Evolutionary conservation across 192 early-diverging fungal species (phyloP), one percentile per base, ranked within the genome.

Genomic region (Rhizoclosmatium globosum): DNA sequence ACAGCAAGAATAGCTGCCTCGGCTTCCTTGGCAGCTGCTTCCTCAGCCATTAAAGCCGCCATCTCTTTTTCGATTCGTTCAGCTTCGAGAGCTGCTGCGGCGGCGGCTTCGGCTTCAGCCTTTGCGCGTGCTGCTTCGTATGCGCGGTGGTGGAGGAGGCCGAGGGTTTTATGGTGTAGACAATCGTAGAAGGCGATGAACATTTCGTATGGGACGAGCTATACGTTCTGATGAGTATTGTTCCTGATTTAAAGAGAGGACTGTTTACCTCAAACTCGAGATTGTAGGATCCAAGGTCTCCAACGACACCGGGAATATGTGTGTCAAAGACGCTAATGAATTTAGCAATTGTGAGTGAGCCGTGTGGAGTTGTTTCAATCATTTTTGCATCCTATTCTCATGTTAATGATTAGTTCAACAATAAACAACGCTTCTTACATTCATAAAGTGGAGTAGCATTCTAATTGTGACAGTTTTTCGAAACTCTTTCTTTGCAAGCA

Each of bases 231-330:
- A 47, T 15, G 65, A 53, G 17, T 45, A 44, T 19, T 44, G 7
- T 43, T 69, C n/a, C 2, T 38, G 31, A 19, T 17, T 3, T 47
- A 13, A 47, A 50, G 3, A 39, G 2, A 13, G n/a, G 6, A 68
- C 17, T 50, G 4, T 38, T n/a, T 76, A 88, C 87, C 82, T 88
- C 87, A 77, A 79, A 82, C 66, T 89, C 87, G 31, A 89, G 78
- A 66, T 89, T 89, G 73, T 81, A 81, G 43, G 64, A 47, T 4
- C 79, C 85, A 21, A 53, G 19, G 48, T 72, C 70, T 59, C 69
- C 42, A 82, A n/a, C 23, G 4, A 88, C 82, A 1, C 13, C 39
- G 2, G 83, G 79, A 43, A 80, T 60, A 38, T 47, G 43, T 15
- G 17, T 57, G 19, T 78, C 76, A 58, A 89, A 84, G 19, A 82